Conservation (phyloP, 1,284 basidiomycete genomes). For the Ustilago tritici region DNA sequence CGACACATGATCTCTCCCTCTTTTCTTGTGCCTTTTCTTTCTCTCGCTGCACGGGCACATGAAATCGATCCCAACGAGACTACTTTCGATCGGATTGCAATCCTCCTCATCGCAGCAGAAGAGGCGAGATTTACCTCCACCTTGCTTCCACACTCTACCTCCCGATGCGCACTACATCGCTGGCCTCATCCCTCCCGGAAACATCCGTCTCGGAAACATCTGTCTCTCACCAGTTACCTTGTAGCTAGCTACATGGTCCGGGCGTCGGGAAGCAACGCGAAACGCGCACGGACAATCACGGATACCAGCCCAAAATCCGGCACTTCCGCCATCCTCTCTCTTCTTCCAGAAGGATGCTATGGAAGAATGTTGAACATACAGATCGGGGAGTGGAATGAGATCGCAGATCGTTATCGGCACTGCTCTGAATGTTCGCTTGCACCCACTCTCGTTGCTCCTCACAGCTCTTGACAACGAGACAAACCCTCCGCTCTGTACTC, state of each 20-base stretch:
- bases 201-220: constrained; percentile 27
- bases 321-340: constrained; percentile 25
- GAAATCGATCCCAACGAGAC: constrained; percentile 30
- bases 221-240: not conserved
- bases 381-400: not conserved
- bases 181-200: not conserved
- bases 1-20: constrained; percentile 29
- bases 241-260: constrained; percentile 3
- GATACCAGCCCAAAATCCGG: constrained; percentile 28
- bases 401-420: constrained; percentile 6
- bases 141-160: not conserved
- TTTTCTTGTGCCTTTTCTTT: not conserved
- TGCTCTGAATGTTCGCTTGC: not conserved
- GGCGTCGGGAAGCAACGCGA: constrained; percentile 32
- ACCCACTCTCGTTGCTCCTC: not conserved
- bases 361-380: not conserved
- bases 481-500: not conserved
- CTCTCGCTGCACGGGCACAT: constrained; percentile 20
- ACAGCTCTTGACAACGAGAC: not conserved
- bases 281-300: constrained; percentile 30
- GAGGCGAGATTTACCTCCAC: constrained; percentile 8
- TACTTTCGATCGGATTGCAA: constrained; percentile 26
- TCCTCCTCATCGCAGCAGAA: constrained; percentile 6
- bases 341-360: not conserved
- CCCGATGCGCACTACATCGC: constrained; percentile 5